Evolutionary conservation across 2,329 filamentous ascomycete genomes (phyloP), one percentile per base, ranked within the genome.

Genomic region (Alternaria sp.): DNA sequence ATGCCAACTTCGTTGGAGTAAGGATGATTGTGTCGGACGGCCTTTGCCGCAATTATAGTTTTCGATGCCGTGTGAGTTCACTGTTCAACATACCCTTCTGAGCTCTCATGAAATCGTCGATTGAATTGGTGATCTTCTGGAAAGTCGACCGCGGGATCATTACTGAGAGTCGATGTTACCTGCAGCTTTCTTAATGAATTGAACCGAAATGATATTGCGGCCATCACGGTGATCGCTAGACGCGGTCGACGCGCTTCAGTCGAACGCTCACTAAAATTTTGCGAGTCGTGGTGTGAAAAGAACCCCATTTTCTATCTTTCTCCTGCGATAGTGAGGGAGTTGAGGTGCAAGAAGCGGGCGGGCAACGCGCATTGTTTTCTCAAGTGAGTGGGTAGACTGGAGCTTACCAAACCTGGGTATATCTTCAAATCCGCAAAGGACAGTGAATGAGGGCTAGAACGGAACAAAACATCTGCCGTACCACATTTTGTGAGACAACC

Each of bases 41-140:
- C 42, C 52, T 71, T 71, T 11, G 67, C 62, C 3, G 61, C 67
- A 4, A 71, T 48, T 6, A 64, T 8, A 4, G 30, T 41, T 2
- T 38, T 43, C 12, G 62, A 51, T 14, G 36, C 14, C 4, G 28
- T 46, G 20, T 69, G 56, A 0, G 38, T 53, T 61, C 62, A 69
- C 18, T 52, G 34, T 4, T 69, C 54, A 7, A 70, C 61, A 16
- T 20, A 43, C 20, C 60, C 63, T 46, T 67, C 63, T 3, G 61
- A 58, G 14, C 66, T 62, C 4, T 24, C 20, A n/a, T 59, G 52
- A 20, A 64, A 16, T 26, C 39, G 12, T n/a, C 14, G 16, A 7
- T 51, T 20, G 38, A 42, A 58, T 8, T 34, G 28, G 42, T 58
- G 18, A 0, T 44, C 24, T 28, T 36, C 28, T 7, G 55, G 42